These are phyloP conservation scores for Chenopodium quinoa DNA, from an alignment of 148 eudicot species.

Conservation along the genomic window DNA sequence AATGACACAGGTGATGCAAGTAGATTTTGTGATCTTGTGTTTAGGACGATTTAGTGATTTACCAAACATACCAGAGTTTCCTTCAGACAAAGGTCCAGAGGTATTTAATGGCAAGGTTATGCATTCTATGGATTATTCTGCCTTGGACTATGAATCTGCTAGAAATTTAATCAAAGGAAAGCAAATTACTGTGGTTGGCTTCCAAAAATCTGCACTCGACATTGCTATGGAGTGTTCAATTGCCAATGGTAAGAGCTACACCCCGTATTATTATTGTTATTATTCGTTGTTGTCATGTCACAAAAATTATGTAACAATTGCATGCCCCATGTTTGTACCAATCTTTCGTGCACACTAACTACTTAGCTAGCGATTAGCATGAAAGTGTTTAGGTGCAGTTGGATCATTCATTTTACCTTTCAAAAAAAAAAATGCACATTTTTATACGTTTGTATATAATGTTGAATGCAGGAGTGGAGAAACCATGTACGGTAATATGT, in stretches of 20 bases:
- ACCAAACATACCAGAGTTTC: slow-evolving; percentile 56
- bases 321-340: too few relatives aligned
- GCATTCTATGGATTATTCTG: slow-evolving; percentile 56
- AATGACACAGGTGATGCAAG: slow-evolving; percentile 28
- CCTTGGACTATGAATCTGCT: slow-evolving; percentile 38
- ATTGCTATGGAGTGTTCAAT: slow-evolving; percentile 48
- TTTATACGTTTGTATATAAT: background rate
- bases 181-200: slow-evolving; percentile 50
- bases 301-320: too few relatives aligned
- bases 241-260: slow-evolving; percentile 38
- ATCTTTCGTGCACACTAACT: too few relatives aligned
- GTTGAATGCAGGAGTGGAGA: slow-evolving; percentile 33
- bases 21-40: slow-evolving; percentile 58
- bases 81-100: slow-evolving; percentile 43
- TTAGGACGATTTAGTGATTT: slow-evolving; percentile 49
- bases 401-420: too few relatives aligned
- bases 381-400: too few relatives aligned
- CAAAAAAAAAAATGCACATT: too few relatives aligned
- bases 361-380: too few relatives aligned
- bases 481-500: slow-evolving; percentile 52
- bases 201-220: slow-evolving; percentile 62
- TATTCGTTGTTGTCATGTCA: too few relatives aligned
- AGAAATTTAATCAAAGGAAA: slow-evolving; percentile 44
- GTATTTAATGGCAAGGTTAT: slow-evolving; percentile 53
- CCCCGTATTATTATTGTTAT: too few relatives aligned